Evolutionary conservation across 441 rosid genomes (phyloP).

Genomic region (Hura crepitans): DNA sequence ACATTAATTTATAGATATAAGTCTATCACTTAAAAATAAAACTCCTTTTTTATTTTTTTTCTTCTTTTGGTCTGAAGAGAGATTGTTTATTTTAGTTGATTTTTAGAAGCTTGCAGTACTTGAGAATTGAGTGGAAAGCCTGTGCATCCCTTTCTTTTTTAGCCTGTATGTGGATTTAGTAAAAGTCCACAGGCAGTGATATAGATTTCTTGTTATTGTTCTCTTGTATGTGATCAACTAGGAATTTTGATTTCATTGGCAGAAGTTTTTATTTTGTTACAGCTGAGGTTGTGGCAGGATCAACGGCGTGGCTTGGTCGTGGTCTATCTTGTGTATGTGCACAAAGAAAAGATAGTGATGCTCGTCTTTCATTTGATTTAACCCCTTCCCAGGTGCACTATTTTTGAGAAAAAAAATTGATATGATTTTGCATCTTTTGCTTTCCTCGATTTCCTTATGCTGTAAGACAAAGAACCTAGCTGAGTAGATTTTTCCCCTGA

Average conservation of each 20-base stretch:
- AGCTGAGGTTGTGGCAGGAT: conserved; percentile 97
- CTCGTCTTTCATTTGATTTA: conserved; percentile 84
- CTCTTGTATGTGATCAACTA: conserved; percentile 9
- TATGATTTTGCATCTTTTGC: background rate
- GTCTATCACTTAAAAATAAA: background rate
- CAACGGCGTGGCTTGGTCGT: conserved; percentile 95
- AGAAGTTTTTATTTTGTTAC: conserved; percentile 40
- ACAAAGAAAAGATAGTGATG: conserved; percentile 84
- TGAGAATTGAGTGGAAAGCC: conserved; percentile 4
- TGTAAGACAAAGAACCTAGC: background rate
- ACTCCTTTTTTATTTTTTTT: background rate
- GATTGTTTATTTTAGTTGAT: too few species aligned
- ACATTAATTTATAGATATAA: background rate
- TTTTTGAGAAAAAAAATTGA: background rate
- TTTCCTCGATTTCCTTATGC: background rate
- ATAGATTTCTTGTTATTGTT: background rate
- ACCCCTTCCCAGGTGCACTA: conserved; percentile 71
- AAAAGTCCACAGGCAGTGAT: background rate
- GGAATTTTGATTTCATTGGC: conserved; percentile 28
- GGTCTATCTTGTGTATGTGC: conserved; percentile 98
- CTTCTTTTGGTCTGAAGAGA: background rate
- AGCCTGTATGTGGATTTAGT: background rate
- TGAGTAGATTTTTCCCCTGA: background rate
- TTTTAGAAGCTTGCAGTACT: background rate
- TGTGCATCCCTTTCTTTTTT: conserved; percentile 1